Evolutionary conservation across 768 basidiomycete species (phyloP).

Genomic region (Lyophyllum shimeji): DNA sequence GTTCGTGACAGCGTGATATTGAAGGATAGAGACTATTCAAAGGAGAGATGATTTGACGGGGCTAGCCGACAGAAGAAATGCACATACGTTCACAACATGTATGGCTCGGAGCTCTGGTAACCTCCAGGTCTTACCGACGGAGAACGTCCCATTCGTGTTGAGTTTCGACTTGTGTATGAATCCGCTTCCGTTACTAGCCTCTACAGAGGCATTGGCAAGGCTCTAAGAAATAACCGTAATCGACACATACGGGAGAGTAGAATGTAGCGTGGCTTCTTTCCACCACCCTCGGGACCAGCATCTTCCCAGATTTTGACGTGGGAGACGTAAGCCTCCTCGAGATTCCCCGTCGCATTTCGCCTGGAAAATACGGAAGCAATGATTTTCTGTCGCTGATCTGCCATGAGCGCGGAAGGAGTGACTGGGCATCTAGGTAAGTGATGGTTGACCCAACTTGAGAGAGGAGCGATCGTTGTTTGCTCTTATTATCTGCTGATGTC

Average conservation of each 20-base stretch:
- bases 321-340: slow-evolving; percentile 80
- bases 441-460: too few species aligned
- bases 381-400: slow-evolving; percentile 65
- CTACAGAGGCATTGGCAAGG: slow-evolving; percentile 32
- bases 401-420: slow-evolving; percentile 25
- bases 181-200: slow-evolving; percentile 59
- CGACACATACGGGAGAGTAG: slow-evolving; percentile 79
- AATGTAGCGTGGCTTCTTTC: slow-evolving; percentile 86
- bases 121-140: slow-evolving; percentile 96
- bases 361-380: slow-evolving; percentile 82
- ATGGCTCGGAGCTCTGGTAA: slow-evolving; percentile 79
- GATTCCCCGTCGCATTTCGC: slow-evolving; percentile 58
- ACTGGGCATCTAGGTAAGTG: background rate
- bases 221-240: slow-evolving; percentile 3
- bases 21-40: slow-evolving; percentile 58
- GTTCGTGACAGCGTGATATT: slow-evolving; percentile 86
- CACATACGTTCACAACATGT: slow-evolving; percentile 71
- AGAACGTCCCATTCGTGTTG: slow-evolving; percentile 92
- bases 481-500: background rate
- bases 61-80: slow-evolving; percentile 11
- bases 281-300: slow-evolving; percentile 61
- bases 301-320: slow-evolving; percentile 97
- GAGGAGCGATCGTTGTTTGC: background rate
- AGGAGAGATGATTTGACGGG: slow-evolving; percentile 11
- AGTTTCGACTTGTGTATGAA: slow-evolving; percentile 96